phyloP scores from a whole-genome alignment of 2,329 filamentous ascomycete genomes.

The Stagonosporopsis tanaceti region DNA sequence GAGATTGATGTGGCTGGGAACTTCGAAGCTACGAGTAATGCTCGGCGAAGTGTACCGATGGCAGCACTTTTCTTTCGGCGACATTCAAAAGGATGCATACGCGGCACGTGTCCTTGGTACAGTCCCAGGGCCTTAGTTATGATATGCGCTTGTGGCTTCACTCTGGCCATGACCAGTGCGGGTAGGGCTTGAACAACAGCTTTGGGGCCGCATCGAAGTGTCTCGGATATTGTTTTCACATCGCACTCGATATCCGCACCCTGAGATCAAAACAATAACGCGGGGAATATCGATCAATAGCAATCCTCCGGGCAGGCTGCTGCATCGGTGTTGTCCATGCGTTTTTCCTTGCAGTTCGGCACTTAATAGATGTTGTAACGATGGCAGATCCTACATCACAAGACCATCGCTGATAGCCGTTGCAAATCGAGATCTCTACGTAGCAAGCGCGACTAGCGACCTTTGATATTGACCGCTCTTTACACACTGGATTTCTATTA shows the following conservation, averaged over 20 bases:
- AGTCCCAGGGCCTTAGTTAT: background rate
- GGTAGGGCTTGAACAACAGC: background rate
- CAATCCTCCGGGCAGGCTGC: background rate
- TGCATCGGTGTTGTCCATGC: background rate
- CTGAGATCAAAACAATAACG: constrained; percentile 10
- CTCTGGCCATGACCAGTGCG: background rate
- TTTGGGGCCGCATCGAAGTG: background rate
- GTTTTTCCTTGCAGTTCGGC: background rate
- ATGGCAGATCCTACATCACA: background rate
- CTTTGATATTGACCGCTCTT: constrained; percentile 14
- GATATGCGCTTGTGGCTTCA: constrained; percentile 2
- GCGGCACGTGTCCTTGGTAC: background rate
- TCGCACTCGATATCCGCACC: constrained; percentile 20
- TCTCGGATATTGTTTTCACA: constrained; percentile 15
- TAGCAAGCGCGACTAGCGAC: constrained; percentile 6
- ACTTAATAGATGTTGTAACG: background rate
- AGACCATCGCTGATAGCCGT: background rate
- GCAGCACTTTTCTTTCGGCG: background rate
- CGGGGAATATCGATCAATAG: constrained; percentile 11
- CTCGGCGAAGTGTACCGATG: constrained; percentile 8
- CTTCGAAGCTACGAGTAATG: constrained; percentile 1
- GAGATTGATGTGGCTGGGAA: constrained; percentile 10
- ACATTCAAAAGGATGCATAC: background rate
- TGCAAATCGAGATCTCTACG: background rate
- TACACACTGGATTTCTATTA: background rate